Conservation (phyloP, 140 eudicot genomes). For the Eryngium alpinum region DNA sequence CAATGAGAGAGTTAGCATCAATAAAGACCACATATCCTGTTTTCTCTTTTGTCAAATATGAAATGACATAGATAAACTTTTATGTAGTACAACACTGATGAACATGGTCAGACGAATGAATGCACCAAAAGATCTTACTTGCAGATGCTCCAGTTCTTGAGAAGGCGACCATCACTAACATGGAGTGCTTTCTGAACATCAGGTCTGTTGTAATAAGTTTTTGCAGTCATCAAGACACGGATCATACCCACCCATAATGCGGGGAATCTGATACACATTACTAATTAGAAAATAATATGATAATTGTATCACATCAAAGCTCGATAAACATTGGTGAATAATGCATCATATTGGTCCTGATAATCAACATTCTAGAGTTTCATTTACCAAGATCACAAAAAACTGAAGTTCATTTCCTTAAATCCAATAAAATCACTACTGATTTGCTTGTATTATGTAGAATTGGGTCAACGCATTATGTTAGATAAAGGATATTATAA, state of each 20-base stretch:
- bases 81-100: background rate
- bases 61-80: background rate
- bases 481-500: background rate
- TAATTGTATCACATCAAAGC: background rate
- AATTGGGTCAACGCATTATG: slow-evolving; percentile 7
- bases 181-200: slow-evolving; percentile 94
- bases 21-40: background rate
- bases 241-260: slow-evolving; percentile 84
- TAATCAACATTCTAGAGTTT: background rate
- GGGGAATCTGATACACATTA: slow-evolving; percentile 56
- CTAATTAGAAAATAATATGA: background rate
- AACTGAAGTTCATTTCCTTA: background rate
- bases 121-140: slow-evolving; percentile 39
- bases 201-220: slow-evolving; percentile 62
- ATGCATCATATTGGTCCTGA: background rate
- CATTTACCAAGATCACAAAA: background rate
- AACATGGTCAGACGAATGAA: slow-evolving; percentile 8
- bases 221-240: slow-evolving; percentile 92
- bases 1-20: slow-evolving; percentile 4
- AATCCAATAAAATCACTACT: too few species aligned
- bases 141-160: slow-evolving; percentile 91
- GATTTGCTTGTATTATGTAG: background rate
- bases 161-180: slow-evolving; percentile 53
- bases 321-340: background rate
- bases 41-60: background rate